Evolutionary conservation across 78 protist species (phyloP), one percentile per base, ranked within the genome.

Genomic region (Mantamonas sphyraenae): DNA sequence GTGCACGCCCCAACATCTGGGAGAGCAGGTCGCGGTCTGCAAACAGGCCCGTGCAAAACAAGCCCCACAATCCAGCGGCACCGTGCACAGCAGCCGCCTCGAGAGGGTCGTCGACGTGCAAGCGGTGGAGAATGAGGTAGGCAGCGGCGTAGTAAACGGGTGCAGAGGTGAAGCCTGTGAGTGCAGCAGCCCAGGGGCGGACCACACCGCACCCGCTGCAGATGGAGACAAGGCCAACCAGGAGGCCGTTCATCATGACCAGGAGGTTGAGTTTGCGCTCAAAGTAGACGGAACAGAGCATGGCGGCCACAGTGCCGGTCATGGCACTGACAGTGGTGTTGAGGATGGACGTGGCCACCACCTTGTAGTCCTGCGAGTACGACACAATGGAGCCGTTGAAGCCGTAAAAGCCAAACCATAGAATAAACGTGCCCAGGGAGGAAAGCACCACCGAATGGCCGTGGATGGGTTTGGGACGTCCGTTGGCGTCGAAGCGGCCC

Each of bases 401-500:
- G 26, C 87, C 95, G 64, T 82, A 86, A 69, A 73, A 89, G 12
- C 94, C 94, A 42, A 85, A 70, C 90, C 90, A 85, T n/a, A 89
- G 81, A 37, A 89, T 82, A 50, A 85, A 78, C 14, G 79, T 74
- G 1, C 94, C 94, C 39, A 86, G 61, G 40, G 90, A 79, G 28
- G 28, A 63, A 0, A 80, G 76, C 10, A 85, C 71, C 1, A 73
- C 43, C 20, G 62, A 35, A 62, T 75, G 86, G 34, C 82, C 69
- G 19, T 85, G 82, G 24, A 79, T 20, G 31, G 79, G 64, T 60
- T 39, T 43, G 16, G 73, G 77, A 55, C 77, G 60, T 26, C 79
- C 87, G 28, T 50, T 66, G 5, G 71, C 53, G 34, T 67, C 79
- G 47, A 82, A 82, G 19, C 90, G 62, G 30, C 94, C 93, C 7